Percentiles rank a stretch among this genome's conserved stretches.
These are phyloP conservation scores for Botryosphaeria dothidea DNA, from an alignment of 2,329 filamentous ascomycete genomes.

Conservation along the genomic window DNA sequence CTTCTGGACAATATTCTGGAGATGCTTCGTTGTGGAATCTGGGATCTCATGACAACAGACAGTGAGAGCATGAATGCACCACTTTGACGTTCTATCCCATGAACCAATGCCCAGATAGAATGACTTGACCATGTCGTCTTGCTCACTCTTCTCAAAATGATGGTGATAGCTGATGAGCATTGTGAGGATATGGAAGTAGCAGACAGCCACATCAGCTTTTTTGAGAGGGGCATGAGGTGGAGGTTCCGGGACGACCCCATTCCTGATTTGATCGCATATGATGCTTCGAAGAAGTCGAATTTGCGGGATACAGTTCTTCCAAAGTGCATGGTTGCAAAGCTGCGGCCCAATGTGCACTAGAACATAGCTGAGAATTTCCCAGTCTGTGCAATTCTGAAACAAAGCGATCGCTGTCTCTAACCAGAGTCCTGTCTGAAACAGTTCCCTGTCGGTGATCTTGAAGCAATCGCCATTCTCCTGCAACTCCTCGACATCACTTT, in stretches of 20 bases:
- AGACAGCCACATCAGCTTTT: slow-evolving; percentile 85
- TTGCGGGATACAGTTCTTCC: slow-evolving; percentile 70
- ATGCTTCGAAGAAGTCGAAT: slow-evolving; percentile 74
- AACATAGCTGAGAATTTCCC: slow-evolving; percentile 91
- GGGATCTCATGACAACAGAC: slow-evolving; percentile 96
- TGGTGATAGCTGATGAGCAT: slow-evolving; percentile 90
- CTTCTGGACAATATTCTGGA: slow-evolving; percentile 84
- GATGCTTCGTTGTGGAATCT: slow-evolving; percentile 77
- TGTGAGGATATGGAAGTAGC: slow-evolving; percentile 81
- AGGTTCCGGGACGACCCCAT: slow-evolving; percentile 77
- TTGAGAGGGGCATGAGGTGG: slow-evolving; percentile 76
- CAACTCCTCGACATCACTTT: neutral
- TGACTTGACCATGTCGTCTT: slow-evolving; percentile 84
- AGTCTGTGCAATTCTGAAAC: slow-evolving; percentile 74
- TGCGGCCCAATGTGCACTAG: slow-evolving; percentile 85
- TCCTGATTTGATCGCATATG: slow-evolving; percentile 80
- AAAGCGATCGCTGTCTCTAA: slow-evolving; percentile 74
- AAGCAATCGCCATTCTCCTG: neutral
- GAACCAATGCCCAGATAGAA: slow-evolving; percentile 83
- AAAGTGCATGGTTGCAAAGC: slow-evolving; percentile 85
- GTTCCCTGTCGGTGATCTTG: neutral
- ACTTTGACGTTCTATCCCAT: slow-evolving; percentile 84
- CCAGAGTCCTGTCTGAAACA: slow-evolving; percentile 62
- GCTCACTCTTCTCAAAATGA: slow-evolving; percentile 78
- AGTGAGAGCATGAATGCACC: slow-evolving; percentile 90